phyloP scores from a whole-genome alignment of 805 yeast genomes.

The Tetrapisispora nanseiensis region DNA sequence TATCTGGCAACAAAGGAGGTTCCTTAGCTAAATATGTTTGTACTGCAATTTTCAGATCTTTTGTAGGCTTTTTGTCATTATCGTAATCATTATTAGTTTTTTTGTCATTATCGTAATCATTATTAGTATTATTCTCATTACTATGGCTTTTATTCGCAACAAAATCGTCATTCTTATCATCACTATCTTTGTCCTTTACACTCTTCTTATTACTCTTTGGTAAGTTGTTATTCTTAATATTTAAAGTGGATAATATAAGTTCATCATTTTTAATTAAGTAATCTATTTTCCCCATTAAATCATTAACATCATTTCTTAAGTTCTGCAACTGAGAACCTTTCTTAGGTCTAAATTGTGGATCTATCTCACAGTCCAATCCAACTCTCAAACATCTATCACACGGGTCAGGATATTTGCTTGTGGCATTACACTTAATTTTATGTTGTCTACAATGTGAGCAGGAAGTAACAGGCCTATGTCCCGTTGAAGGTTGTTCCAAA shows the following conservation, averaged over 20 bases:
- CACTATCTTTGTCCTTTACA: background rate
- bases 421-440: conserved; percentile 86
- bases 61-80: background rate
- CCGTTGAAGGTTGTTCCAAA: background rate
- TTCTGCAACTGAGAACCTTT: conserved; percentile 86
- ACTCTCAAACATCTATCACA: conserved; percentile 76
- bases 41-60: conserved; percentile 23
- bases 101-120: background rate
- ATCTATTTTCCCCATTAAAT: conserved; percentile 62
- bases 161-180: background rate
- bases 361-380: conserved; percentile 76
- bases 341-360: conserved; percentile 83
- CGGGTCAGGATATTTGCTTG: conserved; percentile 69
- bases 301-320: conserved; percentile 76
- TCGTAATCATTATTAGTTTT: background rate
- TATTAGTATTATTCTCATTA: background rate
- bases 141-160: background rate
- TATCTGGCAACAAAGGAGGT: conserved; percentile 31
- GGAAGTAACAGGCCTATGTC: conserved; percentile 82
- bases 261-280: conserved; percentile 56
- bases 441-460: conserved; percentile 94
- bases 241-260: conserved; percentile 52
- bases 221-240: background rate
- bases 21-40: conserved; percentile 39
- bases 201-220: background rate